Evolutionary conservation across 108 stramenopile species (phyloP), one percentile per base, ranked within the genome.

Genomic region (Chaetoceros muelleri): DNA sequence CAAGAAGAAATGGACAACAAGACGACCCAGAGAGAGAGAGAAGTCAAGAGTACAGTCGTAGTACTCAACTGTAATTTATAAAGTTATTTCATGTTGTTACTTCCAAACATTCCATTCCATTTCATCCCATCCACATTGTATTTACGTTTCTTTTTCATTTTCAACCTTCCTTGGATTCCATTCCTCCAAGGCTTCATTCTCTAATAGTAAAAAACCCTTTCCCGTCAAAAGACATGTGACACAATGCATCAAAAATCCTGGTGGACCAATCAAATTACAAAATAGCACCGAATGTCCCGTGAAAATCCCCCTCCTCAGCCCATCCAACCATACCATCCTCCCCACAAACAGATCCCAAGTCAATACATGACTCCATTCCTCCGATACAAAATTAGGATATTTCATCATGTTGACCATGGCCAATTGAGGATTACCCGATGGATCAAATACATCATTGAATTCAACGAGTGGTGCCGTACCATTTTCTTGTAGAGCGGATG

Each of bases 271-370:
- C 29, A 94, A 59, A 58, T 94, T 94, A 54, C 78, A 78, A 29
- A 94, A 67, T 34, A 94, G 56, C 1, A 94, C 86, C 22, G 88
- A 87, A 65, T 81, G 84, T 0, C 71, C 57, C 8, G 93, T 90
- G 60, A 84, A 85, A 19, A 94, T 64, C 7, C 84, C 85, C n/a
- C 86, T 66, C 47, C 55, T 62, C 48, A 88, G 58, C 3, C 93
- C 93, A 64, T 88, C 88, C 54, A 90, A 60, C 93, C 93, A 94
- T 22, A 94, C 81, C 70, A 67, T 87, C 13, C 93, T 62, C n/a
- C 88, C 93, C 5, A 94, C 93, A 56, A 90, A 90, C 23, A 94
- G 69, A 67, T 94, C 93, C 93, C 93, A 94, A 3, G 87, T 94
- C 48, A 94, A 53, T 0, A 94, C 93, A 45, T 94, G 93, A 21